Base-by-base conservation (phyloP, 176 grass and related monocot species). In the Oryza glumipatula region DNA sequence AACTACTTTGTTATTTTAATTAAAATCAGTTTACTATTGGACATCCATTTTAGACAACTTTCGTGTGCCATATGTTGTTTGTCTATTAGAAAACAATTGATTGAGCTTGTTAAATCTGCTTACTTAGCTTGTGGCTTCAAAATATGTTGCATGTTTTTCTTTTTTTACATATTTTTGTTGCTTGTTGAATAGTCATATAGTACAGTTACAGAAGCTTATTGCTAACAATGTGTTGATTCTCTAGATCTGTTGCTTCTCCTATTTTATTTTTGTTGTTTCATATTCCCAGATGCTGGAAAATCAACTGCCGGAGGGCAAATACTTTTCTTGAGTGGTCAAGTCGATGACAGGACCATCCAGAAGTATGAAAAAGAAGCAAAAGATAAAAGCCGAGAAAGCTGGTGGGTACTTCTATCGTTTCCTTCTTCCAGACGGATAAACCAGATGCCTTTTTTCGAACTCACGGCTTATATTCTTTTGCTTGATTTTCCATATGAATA, bases 351-450 rank as follows among this genome's bases (percentile, higher is more conserved):
- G 79, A 94, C 95, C 72, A 98, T 98, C 84, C 95, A 98, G 85
- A 98, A 98, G 86, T 98, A 98, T 88, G 95, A 98, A 82, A 98
- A 93, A 60, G 92, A 98, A 93, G 95, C 92, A 60, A 98, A 95
- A 81, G 95, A 98, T 72, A 98, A 98, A 95, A 98, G 91, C 68
- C 79, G 91, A 67, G 96, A 98, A 88, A 98, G 93, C 15, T 98
- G 93, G 96, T 98, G 68, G 72, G 90, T 79, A 7, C 22, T 68
- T 67, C 15, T 12, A 43, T 67, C 67, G 2, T 30, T 16, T n/a
- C 54, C 21, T 61, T 63, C 9, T 1, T 63, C 21, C n/a, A 63
- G 58, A 63, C 12, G 12, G 11, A 65, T 70, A 69, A 46, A 76
- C 8, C 35, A 14, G 17, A 56, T 76, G 67, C 21, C 51, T 35